These are phyloP conservation scores for Globisporangium barbulae DNA, from an alignment of 352 stramenopile species.

Conservation along the genomic window DNA sequence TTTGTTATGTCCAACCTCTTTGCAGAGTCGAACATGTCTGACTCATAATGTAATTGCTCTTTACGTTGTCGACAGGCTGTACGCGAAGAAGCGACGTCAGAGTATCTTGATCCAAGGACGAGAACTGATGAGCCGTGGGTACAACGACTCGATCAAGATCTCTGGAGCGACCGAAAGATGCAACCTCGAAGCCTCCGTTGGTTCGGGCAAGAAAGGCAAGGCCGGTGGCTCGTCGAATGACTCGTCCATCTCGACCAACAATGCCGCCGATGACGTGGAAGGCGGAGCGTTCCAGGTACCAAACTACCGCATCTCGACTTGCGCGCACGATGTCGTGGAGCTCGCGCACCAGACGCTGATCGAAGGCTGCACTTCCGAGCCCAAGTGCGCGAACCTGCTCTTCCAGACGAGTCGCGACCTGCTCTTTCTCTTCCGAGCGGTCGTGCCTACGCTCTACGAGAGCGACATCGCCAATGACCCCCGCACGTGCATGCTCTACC, in stretches of 20 bases:
- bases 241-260: slow-evolving; percentile 12
- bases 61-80: slow-evolving; percentile 32
- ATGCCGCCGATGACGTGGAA: slow-evolving; percentile 29
- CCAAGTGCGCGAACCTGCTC: slow-evolving; percentile 46
- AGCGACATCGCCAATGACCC: slow-evolving; percentile 63
- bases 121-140: slow-evolving; percentile 50
- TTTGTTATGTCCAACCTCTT: neutral
- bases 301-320: slow-evolving; percentile 56
- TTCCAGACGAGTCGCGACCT: slow-evolving; percentile 80
- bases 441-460: slow-evolving; percentile 68
- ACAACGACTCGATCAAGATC: slow-evolving; percentile 65
- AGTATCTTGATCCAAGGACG: slow-evolving; percentile 49
- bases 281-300: slow-evolving; percentile 62
- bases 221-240: slow-evolving; percentile 2
- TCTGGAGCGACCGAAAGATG: slow-evolving; percentile 47
- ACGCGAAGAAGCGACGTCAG: slow-evolving; percentile 68
- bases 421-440: slow-evolving; percentile 65
- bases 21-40: neutral
- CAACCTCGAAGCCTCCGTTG: slow-evolving; percentile 39
- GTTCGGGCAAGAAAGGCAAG: slow-evolving; percentile 36
- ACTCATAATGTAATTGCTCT: neutral
- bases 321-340: slow-evolving; percentile 58
- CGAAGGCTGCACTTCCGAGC: slow-evolving; percentile 47
- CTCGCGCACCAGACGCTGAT: slow-evolving; percentile 61
- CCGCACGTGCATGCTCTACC: slow-evolving; percentile 70